Evolutionary conservation across 2,329 filamentous ascomycete species (phyloP).

Genomic region (Penicillium sp.): DNA sequence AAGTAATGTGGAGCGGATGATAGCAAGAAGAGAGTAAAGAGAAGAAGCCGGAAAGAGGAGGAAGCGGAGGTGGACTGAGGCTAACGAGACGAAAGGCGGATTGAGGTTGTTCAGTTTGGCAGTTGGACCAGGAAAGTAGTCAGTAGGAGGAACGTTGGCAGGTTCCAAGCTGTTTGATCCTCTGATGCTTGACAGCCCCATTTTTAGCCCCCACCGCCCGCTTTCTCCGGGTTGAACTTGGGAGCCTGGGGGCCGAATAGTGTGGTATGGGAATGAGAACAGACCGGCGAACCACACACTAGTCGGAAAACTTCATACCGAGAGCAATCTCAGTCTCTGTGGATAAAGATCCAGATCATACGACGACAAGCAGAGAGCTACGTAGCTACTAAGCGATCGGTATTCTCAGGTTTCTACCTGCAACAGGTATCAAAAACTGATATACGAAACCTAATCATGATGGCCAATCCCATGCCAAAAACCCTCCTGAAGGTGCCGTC

Average conservation of each 20-base stretch:
- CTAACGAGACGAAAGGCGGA: background rate
- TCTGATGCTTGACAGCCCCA: background rate
- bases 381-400: background rate
- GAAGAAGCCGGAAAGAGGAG: background rate
- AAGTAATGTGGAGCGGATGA: background rate
- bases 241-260: too few relatives aligned
- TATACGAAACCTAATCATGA: too few relatives aligned
- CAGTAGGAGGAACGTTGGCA: background rate
- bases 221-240: background rate
- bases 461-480: too few relatives aligned
- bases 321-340: background rate
- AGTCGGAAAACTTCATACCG: background rate
- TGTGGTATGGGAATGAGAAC: background rate
- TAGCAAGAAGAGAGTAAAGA: slow-evolving; percentile 1
- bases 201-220: background rate
- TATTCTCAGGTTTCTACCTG: too few relatives aligned
- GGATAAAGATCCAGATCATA: too few relatives aligned
- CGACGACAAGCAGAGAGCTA: background rate
- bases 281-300: background rate
- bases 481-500: background rate
- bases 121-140: background rate
- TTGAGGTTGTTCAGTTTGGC: slow-evolving; percentile 2
- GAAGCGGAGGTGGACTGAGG: slow-evolving; percentile 6
- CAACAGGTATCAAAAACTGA: too few relatives aligned
- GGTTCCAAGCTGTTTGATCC: background rate